Percentiles rank a stretch among this genome's conserved stretches.
Evolutionary conservation across 1,139 yeast genomes (phyloP).

Genomic region (Geotrichum citri-aurantii): DNA sequence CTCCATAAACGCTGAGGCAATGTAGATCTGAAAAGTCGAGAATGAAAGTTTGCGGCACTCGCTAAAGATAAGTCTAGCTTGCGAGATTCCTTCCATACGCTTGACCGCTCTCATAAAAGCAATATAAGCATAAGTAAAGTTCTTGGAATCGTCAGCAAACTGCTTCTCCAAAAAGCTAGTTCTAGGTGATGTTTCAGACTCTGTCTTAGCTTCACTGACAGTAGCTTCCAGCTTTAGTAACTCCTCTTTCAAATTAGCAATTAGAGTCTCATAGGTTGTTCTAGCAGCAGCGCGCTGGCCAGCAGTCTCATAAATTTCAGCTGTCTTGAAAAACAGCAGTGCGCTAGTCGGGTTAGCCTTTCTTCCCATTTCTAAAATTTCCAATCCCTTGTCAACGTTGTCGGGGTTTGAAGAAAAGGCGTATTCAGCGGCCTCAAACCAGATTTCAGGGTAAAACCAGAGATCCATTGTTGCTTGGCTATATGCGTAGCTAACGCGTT

Average conservation of each 20-base stretch:
- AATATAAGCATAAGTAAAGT: conserved; percentile 34
- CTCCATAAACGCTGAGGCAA: conserved; percentile 80
- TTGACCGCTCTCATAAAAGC: conserved; percentile 37
- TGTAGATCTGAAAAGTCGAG: conserved; percentile 71
- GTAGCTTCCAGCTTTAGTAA: conserved; percentile 28
- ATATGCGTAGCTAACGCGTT: conserved; percentile 68
- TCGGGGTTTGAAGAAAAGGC: conserved; percentile 25
- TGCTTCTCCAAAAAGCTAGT: background rate
- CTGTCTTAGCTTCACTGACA: conserved; percentile 11
- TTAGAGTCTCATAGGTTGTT: conserved; percentile 46
- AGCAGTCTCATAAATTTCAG: conserved; percentile 64
- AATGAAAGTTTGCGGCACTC: conserved; percentile 65
- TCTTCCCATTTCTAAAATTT: conserved; percentile 52
- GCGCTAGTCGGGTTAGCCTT: conserved; percentile 67
- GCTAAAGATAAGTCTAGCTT: conserved; percentile 45
- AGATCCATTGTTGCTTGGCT: conserved; percentile 61
- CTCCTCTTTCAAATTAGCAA: conserved; percentile 33
- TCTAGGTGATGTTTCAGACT: background rate
- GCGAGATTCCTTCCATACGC: conserved; percentile 38
- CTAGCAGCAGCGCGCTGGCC: conserved; percentile 50
- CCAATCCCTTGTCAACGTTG: conserved; percentile 33
- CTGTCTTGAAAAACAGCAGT: conserved; percentile 58
- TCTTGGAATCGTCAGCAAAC: conserved; percentile 22
- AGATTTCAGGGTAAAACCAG: conserved; percentile 72
- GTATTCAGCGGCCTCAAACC: conserved; percentile 64